A percentile compares a stretch with the other conserved stretches of the same genome.
phyloP scores from a whole-genome alignment of 1,284 basidiomycete genomes.

The Fomitopsis schrenkii region DNA sequence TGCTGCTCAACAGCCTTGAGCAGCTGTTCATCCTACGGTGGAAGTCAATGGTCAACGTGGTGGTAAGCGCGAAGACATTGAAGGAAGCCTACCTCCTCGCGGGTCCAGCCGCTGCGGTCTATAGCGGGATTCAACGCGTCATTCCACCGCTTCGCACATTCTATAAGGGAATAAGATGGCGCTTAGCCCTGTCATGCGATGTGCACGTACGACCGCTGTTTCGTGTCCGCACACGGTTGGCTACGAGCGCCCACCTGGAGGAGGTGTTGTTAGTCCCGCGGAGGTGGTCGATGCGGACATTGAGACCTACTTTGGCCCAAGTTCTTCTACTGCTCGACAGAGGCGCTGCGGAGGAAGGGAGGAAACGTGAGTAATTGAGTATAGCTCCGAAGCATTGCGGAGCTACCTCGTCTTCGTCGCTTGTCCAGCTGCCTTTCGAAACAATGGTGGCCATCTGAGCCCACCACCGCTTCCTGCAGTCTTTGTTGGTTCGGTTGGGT shows the following conservation, averaged over 20 bases:
- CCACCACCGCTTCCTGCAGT: slow-evolving; percentile 57
- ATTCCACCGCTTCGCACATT: slow-evolving; percentile 57
- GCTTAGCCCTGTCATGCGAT: not conserved
- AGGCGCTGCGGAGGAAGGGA: slow-evolving; percentile 30
- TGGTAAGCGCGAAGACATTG: not conserved
- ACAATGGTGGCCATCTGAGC: slow-evolving; percentile 58
- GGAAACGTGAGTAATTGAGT: not conserved
- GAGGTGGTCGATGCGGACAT: not conserved
- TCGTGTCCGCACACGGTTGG: slow-evolving; percentile 46
- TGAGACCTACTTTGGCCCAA: slow-evolving; percentile 40
- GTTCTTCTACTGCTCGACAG: slow-evolving; percentile 48
- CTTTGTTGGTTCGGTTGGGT: slow-evolving; percentile 54
- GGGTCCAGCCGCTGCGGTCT: slow-evolving; percentile 51
- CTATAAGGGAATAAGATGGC: slow-evolving; percentile 25
- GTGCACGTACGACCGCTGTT: slow-evolving; percentile 46
- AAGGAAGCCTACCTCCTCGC: slow-evolving; percentile 38
- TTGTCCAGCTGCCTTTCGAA: slow-evolving; percentile 53
- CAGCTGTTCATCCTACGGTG: slow-evolving; percentile 43
- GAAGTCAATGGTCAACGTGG: slow-evolving; percentile 2
- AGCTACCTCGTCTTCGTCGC: slow-evolving; percentile 42
- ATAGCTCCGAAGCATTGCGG: not conserved
- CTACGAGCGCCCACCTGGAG: slow-evolving; percentile 47
- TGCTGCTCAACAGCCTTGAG: slow-evolving; percentile 47
- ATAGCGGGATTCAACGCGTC: slow-evolving; percentile 55
- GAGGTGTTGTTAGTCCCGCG: not conserved